Percentiles rank a stretch among this genome's conserved stretches.
Conservation (phyloP, 1,139 yeast species). For the Suhomyces maxii region DNA sequence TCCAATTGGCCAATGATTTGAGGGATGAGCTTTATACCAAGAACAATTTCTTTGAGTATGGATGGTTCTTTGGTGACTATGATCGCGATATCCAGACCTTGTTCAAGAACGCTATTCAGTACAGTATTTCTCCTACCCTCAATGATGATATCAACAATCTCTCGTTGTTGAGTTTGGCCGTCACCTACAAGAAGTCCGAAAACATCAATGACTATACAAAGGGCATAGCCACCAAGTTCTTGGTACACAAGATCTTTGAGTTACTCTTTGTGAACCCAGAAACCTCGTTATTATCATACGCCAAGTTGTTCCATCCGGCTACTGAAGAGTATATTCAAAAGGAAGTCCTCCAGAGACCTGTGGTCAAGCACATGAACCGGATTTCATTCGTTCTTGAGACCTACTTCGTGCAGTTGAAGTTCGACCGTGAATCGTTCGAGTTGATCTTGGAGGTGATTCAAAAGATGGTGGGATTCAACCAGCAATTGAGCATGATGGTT, state of each 20-base stretch:
- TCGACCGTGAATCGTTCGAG: constrained; percentile 17
- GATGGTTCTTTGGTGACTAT: constrained; percentile 37
- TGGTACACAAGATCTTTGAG: constrained; percentile 22
- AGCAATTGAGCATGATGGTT: constrained; percentile 23
- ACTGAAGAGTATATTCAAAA: constrained; percentile 16
- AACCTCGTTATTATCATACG: constrained; percentile 16
- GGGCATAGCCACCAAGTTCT: constrained; percentile 23
- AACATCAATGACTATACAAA: constrained; percentile 24
- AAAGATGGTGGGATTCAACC: constrained; percentile 29
- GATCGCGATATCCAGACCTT: constrained; percentile 27
- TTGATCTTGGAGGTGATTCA: constrained; percentile 22
- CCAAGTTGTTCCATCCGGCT: constrained; percentile 17
- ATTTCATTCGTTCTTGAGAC: constrained; percentile 49
- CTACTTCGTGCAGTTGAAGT: constrained; percentile 24
- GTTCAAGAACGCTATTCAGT: constrained; percentile 26
- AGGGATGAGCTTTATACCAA: constrained; percentile 37
- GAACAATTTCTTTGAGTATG: constrained; percentile 21
- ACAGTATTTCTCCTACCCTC: constrained; percentile 24
- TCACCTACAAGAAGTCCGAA: constrained; percentile 25
- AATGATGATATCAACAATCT: constrained; percentile 29
- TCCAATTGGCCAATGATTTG: constrained; percentile 41
- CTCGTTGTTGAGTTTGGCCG: constrained; percentile 36
- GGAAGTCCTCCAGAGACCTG: constrained; percentile 36
- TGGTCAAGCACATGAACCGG: constrained; percentile 50
- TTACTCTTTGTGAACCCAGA: constrained; percentile 23